Evolutionary conservation across 2,329 filamentous ascomycete genomes (phyloP), one percentile per base, ranked within the genome.

Genomic region (Hypocreales sp.): DNA sequence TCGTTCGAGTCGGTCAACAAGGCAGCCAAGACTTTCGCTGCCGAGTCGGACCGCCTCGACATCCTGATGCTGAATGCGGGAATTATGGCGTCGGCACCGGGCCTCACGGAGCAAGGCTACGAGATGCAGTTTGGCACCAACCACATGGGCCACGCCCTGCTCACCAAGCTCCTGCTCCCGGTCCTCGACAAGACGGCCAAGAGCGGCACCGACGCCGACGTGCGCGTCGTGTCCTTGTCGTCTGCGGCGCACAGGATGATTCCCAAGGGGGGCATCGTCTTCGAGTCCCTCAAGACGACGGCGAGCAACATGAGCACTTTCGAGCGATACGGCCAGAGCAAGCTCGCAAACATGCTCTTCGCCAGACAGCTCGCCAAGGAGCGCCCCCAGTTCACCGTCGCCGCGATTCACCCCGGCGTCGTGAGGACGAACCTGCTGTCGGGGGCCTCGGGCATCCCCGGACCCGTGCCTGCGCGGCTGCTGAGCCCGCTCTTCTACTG

Each of bases 121-220:
- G 63, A 67, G 36, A 35, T 56, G 8, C 55, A 63, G 32, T 61
- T 65, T 31, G 59, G 53, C 2, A 59, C 52, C 2, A 67, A 67
- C 30, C 58, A 65, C 37, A 36, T 66, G 21, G 60, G 60, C 11
- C 60, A 64, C 28, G 56, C 60, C 5, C 47, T 60, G 3, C 44
- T 66, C 9, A 48, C 50, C 8, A 51, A 53, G 28, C 45, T 55
- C 3, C 39, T 64, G 2, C 23, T 46, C 9, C 48, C 47, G 4
- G 11, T 40, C 1, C 33, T 54, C 26, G 28, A 38, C 6, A 38
- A 38, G 27, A 53, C 51, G 2, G 44, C 44, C 7, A 20, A 27
- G 8, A 17, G 20, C 1, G 10, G 24, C 11, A 23, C 32, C 10
- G 33, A 30, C 6, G 23, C 38, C 2, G 45, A 47, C 19, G 46